These are phyloP conservation scores for Pythium insidiosum DNA, from an alignment of 352 stramenopile genomes.

Conservation along the genomic window DNA sequence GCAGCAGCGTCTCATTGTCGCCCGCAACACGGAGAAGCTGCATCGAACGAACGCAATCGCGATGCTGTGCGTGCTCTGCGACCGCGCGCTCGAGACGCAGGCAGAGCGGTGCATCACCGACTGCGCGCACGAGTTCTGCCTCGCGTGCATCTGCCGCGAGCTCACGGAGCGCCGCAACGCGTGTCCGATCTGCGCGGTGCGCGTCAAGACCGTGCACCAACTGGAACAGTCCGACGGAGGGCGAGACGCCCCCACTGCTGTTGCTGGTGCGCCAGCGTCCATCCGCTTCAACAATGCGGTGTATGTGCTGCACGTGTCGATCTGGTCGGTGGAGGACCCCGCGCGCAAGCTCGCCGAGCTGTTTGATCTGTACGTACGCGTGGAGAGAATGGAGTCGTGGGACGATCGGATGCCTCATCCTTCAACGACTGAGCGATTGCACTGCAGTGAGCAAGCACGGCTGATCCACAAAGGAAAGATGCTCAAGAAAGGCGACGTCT, in stretches of 20 bases:
- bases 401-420: too few relatives aligned
- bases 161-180: conserved; percentile 51
- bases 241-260: neutral
- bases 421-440: neutral
- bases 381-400: too few relatives aligned
- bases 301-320: conserved; percentile 72
- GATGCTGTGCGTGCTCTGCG: conserved; percentile 51
- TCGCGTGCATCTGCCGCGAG: conserved; percentile 49
- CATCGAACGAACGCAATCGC: neutral
- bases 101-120: conserved; percentile 56
- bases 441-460: conserved; percentile 47
- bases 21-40: neutral
- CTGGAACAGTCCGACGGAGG: conserved; percentile 13
- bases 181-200: conserved; percentile 49
- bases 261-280: conserved; percentile 30
- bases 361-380: conserved; percentile 79
- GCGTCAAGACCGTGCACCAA: conserved; percentile 56
- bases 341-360: conserved; percentile 47
- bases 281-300: conserved; percentile 78
- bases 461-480: conserved; percentile 77
- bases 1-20: too few relatives aligned
- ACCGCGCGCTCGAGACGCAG: conserved; percentile 22
- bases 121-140: conserved; percentile 78
- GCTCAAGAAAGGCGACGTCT: conserved; percentile 76
- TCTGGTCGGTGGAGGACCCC: conserved; percentile 70